These are phyloP conservation scores for Phytopythium delawarense DNA, from an alignment of 352 stramenopile genomes.

Conservation along the genomic window DNA sequence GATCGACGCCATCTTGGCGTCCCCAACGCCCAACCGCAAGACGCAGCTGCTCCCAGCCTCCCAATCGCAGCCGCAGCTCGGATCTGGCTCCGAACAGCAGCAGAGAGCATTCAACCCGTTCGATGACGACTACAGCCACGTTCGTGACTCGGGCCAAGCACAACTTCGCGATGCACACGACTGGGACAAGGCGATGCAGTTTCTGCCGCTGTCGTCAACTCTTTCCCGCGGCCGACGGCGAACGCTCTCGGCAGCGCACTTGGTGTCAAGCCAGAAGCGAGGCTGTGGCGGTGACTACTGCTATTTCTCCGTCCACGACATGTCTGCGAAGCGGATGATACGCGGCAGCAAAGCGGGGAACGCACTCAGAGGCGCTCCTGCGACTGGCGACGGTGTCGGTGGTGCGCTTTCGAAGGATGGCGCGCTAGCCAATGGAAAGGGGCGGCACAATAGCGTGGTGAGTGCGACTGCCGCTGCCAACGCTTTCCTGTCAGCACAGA, in stretches of 20 bases:
- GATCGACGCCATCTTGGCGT: constrained; percentile 68
- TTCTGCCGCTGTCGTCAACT: constrained; percentile 41
- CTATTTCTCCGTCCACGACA: constrained; percentile 31
- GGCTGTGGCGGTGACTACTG: constrained; percentile 76
- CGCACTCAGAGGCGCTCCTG: background rate
- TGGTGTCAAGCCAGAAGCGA: constrained; percentile 70
- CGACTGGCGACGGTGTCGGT: background rate
- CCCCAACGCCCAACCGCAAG: constrained; percentile 33
- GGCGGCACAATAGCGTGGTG: constrained; percentile 40
- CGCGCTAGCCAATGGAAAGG: constrained; percentile 10
- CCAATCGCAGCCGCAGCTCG: constrained; percentile 16
- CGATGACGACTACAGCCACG: constrained; percentile 12
- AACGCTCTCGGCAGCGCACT: constrained; percentile 51
- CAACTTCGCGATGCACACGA: constrained; percentile 29
- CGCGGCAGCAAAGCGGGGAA: constrained; percentile 9
- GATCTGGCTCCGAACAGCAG: background rate
- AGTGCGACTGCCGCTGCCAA: constrained; percentile 47
- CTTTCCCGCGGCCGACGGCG: constrained; percentile 53
- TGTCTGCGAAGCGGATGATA: constrained; percentile 37
- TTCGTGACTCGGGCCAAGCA: background rate
- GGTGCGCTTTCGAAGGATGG: constrained; percentile 6
- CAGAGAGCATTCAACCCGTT: constrained; percentile 30
- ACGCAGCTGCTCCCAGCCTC: constrained; percentile 26
- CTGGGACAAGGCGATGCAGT: constrained; percentile 56
- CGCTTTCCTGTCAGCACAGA: constrained; percentile 46